Evolutionary conservation across 768 basidiomycete species (phyloP), one percentile per base, ranked within the genome.

Genomic region (Suillus occidentalis): DNA sequence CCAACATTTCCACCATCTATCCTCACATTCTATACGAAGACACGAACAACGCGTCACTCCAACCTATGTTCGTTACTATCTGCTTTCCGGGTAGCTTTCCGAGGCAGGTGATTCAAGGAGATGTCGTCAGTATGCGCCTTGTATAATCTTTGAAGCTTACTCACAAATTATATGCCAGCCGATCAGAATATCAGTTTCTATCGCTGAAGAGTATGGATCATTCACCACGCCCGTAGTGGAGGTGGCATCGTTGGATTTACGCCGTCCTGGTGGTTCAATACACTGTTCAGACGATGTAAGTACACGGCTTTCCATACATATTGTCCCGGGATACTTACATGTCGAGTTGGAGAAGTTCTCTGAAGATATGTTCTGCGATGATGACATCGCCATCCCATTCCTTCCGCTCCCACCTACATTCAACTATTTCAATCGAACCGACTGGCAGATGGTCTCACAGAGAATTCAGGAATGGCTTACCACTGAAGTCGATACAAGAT

Each of bases 21-120:
- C 58, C 63, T 22, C 37, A 18, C 12, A 13, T 60, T 40, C 58
- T 31, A n/a, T 20, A 37, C 20, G 12, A 59, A 16, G 57, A 60
- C 37, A 60, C 2, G 42, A 18, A 45, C 31, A 20, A 45, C 3
- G 43, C 6, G 6, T 56, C 56, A 25, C 53, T 63, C 22, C 63
- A 64, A 37, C 58, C 42, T 12, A 49, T 64, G 45, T 22, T 22
- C 7, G 13, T 60, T 42, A 60, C 58, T 42, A 37, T 64, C 57
- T 64, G 20, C 37, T 64, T 64, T 39, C 45, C 63, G 6, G 63
- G 63, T 45, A 49, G 34, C 28, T 28, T 64, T n/a, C 59, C 59
- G n/a, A 52, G 45, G 20, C 63, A 64, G 47, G 28, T 4, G 18
- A 42, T 42, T 42, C 42, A 42, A 42, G 42, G 42, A 42, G 42